Percentiles rank a stretch among this genome's conserved stretches.
Evolutionary conservation across 176 grass and related monocot species (phyloP).

Genomic region (Dactylis glomerata): DNA sequence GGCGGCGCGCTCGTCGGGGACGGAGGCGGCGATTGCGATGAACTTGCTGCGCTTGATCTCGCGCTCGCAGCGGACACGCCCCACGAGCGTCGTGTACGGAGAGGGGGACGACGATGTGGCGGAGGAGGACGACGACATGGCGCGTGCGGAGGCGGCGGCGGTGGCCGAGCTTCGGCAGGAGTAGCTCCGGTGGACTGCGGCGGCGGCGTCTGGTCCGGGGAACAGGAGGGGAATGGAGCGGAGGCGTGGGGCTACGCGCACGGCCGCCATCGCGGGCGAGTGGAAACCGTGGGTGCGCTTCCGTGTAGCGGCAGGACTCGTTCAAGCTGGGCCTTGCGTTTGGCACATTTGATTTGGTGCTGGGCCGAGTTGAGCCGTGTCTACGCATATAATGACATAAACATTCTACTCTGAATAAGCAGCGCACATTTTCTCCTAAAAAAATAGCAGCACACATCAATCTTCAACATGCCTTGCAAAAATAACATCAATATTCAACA

Average conservation of each 20-base stretch:
- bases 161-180: neutral
- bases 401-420: neutral
- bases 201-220: neutral
- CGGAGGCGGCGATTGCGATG: conserved; percentile 57
- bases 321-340: neutral
- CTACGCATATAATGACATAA: too few species aligned
- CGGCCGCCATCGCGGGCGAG: conserved; percentile 33
- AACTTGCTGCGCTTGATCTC: conserved; percentile 77
- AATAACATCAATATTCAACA: neutral
- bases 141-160: neutral
- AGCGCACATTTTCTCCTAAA: too few species aligned
- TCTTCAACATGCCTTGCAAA: too few species aligned
- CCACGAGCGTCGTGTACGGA: conserved; percentile 51
- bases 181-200: conserved; percentile 10
- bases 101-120: conserved; percentile 9
- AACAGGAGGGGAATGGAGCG: conserved; percentile 28
- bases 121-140: conserved; percentile 41
- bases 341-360: neutral
- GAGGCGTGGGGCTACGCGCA: conserved; percentile 35
- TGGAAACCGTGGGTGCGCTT: conserved; percentile 14
- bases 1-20: conserved; percentile 53
- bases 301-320: neutral
- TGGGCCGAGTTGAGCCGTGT: neutral
- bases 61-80: conserved; percentile 50
- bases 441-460: too few species aligned